Conservation (phyloP, 2,329 filamentous ascomycete species). For the Samsoniella hepiali region DNA sequence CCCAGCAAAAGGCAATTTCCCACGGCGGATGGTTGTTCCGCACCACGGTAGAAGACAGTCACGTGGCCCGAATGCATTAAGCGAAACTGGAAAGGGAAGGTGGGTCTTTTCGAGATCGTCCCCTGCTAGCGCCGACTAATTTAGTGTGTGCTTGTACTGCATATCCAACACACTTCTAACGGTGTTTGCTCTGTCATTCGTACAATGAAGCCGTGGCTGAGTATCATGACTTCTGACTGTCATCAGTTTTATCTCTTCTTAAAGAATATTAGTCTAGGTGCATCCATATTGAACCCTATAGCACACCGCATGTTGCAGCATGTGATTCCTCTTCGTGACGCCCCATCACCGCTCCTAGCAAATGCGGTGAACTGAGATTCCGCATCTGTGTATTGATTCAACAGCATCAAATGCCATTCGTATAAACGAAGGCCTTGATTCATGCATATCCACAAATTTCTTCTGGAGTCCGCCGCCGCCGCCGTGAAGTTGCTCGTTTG, state of each 20-base stretch:
- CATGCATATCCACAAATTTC: background rate
- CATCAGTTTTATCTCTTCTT: background rate
- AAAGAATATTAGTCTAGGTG: background rate
- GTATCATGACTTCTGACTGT: background rate
- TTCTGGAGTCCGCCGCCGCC: background rate
- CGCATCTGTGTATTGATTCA: background rate
- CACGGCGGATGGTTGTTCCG: slow-evolving; percentile 6
- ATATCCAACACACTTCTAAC: background rate
- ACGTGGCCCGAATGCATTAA: background rate
- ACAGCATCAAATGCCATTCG: background rate
- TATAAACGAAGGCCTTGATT: background rate
- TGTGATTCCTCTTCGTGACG: background rate
- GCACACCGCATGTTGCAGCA: background rate
- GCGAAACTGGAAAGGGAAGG: slow-evolving; percentile 7
- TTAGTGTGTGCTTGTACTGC: background rate
- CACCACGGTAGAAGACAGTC: background rate
- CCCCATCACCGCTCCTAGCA: background rate
- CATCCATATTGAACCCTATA: background rate
- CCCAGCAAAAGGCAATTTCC: background rate
- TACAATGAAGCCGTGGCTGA: background rate
- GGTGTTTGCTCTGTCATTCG: background rate
- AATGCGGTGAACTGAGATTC: background rate
- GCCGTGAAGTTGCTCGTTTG: background rate
- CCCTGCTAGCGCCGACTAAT: background rate
- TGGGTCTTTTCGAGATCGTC: slow-evolving; percentile 1